A percentile compares a stretch with the other conserved stretches of the same genome.
phyloP scores from a whole-genome alignment of 2,329 filamentous ascomycete species.

The Trichoderma arundinaceum region DNA sequence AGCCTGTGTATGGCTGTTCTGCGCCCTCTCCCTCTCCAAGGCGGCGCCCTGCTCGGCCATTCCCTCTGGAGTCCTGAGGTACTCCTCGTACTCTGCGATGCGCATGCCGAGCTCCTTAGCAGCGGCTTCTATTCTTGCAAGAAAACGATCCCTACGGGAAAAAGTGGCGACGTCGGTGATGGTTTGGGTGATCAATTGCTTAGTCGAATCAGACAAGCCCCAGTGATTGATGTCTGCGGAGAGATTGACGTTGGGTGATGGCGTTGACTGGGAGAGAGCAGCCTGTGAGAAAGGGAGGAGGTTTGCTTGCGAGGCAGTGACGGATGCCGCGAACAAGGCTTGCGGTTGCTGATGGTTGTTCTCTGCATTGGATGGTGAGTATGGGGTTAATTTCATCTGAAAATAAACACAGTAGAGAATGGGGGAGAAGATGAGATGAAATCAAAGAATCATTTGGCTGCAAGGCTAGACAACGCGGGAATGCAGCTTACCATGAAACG shows the following conservation, averaged over 20 bases:
- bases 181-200: constrained; percentile 44
- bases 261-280: constrained; percentile 9
- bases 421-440: not conserved
- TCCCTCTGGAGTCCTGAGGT: constrained; percentile 40
- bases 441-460: not conserved
- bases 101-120: constrained; percentile 61
- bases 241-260: constrained; percentile 6
- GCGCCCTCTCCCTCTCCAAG: constrained; percentile 37
- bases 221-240: constrained; percentile 46
- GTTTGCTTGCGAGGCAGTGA: constrained; percentile 32
- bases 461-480: not conserved
- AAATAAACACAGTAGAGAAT: not conserved
- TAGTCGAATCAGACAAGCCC: constrained; percentile 36
- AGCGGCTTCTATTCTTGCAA: constrained; percentile 59
- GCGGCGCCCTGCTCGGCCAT: constrained; percentile 39
- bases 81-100: constrained; percentile 59
- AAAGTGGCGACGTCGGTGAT: constrained; percentile 53
- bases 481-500: constrained; percentile 60
- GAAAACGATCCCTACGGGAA: constrained; percentile 52
- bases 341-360: constrained; percentile 51
- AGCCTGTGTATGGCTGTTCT: constrained; percentile 19
- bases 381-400: not conserved
- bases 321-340: constrained; percentile 37
- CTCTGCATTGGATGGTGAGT: constrained; percentile 43
- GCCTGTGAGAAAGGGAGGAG: constrained; percentile 32